A percentile compares a stretch with the other conserved stretches of the same genome.
These are phyloP conservation scores for Russula sp. DNA, from an alignment of 768 basidiomycete species.

Conservation along the genomic window DNA sequence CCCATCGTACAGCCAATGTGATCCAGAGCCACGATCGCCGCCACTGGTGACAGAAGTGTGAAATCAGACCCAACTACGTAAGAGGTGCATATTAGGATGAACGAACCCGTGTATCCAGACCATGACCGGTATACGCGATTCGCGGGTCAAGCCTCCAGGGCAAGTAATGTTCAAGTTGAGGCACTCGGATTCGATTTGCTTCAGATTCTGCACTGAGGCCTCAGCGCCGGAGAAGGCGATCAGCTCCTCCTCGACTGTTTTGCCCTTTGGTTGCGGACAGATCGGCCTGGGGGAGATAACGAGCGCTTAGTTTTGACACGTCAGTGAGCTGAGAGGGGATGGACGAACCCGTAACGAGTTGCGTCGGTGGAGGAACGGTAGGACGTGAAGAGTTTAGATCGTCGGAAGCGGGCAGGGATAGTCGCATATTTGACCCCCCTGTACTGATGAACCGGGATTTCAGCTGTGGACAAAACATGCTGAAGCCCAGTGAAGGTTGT, in stretches of 20 bases:
- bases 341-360: conserved; percentile 57
- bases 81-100: not conserved
- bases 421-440: conserved; percentile 74
- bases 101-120: conserved; percentile 81
- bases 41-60: conserved; percentile 41
- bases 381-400: conserved; percentile 54
- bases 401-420: conserved; percentile 69
- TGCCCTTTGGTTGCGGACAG: conserved; percentile 57
- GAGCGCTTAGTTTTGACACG: not conserved
- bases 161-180: conserved; percentile 77
- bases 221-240: conserved; percentile 52
- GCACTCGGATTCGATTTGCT: conserved; percentile 73
- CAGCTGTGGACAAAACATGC: conserved; percentile 53
- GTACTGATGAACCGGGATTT: conserved; percentile 59
- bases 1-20: conserved; percentile 72
- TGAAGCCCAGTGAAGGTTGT: conserved; percentile 63
- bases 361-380: conserved; percentile 58
- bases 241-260: conserved; percentile 52
- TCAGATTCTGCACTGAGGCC: conserved; percentile 47
- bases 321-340: not conserved
- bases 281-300: conserved; percentile 47
- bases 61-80: conserved; percentile 5
- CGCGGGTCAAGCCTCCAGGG: conserved; percentile 48
- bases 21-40: conserved; percentile 65
- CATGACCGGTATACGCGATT: conserved; percentile 68